Percentiles rank a stretch among this genome's conserved stretches.
Evolutionary conservation across 2,329 filamentous ascomycete species (phyloP).

Genomic region (Colletotrichum spaethianum): DNA sequence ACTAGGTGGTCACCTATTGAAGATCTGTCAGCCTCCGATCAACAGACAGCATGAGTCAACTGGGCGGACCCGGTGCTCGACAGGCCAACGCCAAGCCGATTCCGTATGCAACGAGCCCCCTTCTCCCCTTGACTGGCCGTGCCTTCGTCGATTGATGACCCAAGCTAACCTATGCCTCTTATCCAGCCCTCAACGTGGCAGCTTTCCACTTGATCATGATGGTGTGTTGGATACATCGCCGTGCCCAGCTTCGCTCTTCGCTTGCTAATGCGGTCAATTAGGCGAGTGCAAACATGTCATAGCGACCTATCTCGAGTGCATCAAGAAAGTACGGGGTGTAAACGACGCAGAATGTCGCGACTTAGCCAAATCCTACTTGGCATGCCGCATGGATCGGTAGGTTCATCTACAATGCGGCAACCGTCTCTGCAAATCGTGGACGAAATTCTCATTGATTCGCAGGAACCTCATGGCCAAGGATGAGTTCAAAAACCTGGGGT

Average conservation of each 20-base stretch:
- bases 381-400: slow-evolving; percentile 95
- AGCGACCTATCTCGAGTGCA: slow-evolving; percentile 86
- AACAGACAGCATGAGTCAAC: slow-evolving; percentile 67
- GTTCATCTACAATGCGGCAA: neutral
- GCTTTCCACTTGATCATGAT: slow-evolving; percentile 97
- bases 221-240: slow-evolving; percentile 56
- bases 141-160: neutral
- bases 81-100: slow-evolving; percentile 76
- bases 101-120: slow-evolving; percentile 67
- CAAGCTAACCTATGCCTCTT: slow-evolving; percentile 11
- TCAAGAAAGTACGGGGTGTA: slow-evolving; percentile 85
- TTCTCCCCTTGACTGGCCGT: slow-evolving; percentile 5
- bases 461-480: slow-evolving; percentile 97
- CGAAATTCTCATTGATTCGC: slow-evolving; percentile 17
- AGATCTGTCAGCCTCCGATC: neutral
- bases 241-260: neutral
- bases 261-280: slow-evolving; percentile 52
- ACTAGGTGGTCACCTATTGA: neutral
- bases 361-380: slow-evolving; percentile 89
- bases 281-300: slow-evolving; percentile 96
- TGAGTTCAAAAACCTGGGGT: slow-evolving; percentile 94
- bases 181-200: slow-evolving; percentile 86
- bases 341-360: slow-evolving; percentile 90
- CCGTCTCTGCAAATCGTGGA: neutral
- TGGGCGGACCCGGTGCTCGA: slow-evolving; percentile 79